These are phyloP conservation scores for Phytophthora pinifolia DNA, from an alignment of 352 stramenopile genomes.

Conservation along the genomic window DNA sequence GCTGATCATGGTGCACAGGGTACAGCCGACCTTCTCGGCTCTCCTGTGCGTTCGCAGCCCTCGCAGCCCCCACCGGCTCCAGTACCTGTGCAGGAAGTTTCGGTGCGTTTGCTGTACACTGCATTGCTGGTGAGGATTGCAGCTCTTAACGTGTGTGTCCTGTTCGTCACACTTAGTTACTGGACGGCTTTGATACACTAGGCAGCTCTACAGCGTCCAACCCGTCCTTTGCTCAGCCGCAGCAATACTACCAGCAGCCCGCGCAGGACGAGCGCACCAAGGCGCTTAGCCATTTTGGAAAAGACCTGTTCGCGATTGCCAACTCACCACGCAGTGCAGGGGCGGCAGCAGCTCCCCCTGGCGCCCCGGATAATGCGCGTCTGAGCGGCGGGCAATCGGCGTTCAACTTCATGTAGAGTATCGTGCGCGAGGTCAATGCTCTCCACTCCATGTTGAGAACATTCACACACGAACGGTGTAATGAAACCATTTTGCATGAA, in stretches of 20 bases:
- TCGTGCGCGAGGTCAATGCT: constrained; percentile 14
- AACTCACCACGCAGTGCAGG: constrained; percentile 67
- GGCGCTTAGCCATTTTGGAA: constrained; percentile 77
- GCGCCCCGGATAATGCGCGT: constrained; percentile 16
- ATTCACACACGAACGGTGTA: constrained; percentile 22
- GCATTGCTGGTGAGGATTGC: constrained; percentile 9
- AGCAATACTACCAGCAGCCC: constrained; percentile 34
- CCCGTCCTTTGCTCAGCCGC: constrained; percentile 37
- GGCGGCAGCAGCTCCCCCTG: constrained; percentile 12
- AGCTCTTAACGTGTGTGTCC: constrained; percentile 10
- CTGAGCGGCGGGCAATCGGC: constrained; percentile 61
- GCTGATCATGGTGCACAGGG: constrained; percentile 6
- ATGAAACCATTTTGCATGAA: constrained; percentile 19
- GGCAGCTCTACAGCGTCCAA: constrained; percentile 35
- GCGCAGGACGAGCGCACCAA: constrained; percentile 61
- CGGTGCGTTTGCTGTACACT: constrained; percentile 35
- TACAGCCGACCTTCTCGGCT: constrained; percentile 28
- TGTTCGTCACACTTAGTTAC: constrained; percentile 32
- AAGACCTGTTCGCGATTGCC: constrained; percentile 84
- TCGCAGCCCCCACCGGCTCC: constrained; percentile 21
- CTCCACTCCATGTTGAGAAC: constrained; percentile 2
- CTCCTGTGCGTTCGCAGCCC: constrained; percentile 23
- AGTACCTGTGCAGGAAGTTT: constrained; percentile 46
- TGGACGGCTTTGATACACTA: constrained; percentile 56
- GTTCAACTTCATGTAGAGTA: constrained; percentile 90